A percentile compares a stretch with the other conserved stretches of the same genome.
Evolutionary conservation across 2,329 filamentous ascomycete species (phyloP).

Genomic region (Nakataea oryzae): DNA sequence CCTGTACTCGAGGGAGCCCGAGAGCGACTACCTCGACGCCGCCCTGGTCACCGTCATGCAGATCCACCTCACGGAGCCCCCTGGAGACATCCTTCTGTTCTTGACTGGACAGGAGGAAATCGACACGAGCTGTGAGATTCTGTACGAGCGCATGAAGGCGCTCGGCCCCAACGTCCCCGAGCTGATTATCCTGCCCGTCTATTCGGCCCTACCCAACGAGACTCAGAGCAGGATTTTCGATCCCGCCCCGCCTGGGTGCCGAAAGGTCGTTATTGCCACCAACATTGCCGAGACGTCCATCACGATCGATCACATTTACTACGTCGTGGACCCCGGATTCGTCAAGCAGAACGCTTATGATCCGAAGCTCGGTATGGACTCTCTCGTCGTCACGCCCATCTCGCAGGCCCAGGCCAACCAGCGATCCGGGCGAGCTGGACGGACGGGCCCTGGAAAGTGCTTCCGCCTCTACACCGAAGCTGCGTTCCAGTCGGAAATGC

Average conservation of each 20-base stretch:
- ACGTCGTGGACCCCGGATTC: constrained; percentile 93
- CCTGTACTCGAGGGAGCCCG: constrained; percentile 88
- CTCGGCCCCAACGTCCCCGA: constrained; percentile 85
- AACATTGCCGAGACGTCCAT: constrained; percentile 98
- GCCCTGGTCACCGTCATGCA: constrained; percentile 97
- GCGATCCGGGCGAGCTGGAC: constrained; percentile 79
- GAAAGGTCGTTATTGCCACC: constrained; percentile 95
- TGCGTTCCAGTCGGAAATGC: constrained; percentile 92
- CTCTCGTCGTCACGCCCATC: constrained; percentile 88
- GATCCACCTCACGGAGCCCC: constrained; percentile 86
- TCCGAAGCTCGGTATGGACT: constrained; percentile 95
- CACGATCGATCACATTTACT: constrained; percentile 96
- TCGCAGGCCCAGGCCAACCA: constrained; percentile 96
- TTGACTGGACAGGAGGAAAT: constrained; percentile 97
- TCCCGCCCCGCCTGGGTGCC: constrained; percentile 70
- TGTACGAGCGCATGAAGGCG: constrained; percentile 94
- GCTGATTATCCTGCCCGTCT: constrained; percentile 88
- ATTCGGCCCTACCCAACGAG: constrained; percentile 84
- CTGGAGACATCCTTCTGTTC: constrained; percentile 92
- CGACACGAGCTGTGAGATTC: constrained; percentile 83
- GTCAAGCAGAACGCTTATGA: constrained; percentile 98
- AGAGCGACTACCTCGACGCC: constrained; percentile 89
- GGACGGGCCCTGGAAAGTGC: constrained; percentile 92
- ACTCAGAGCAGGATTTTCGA: constrained; percentile 95
- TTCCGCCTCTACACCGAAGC: constrained; percentile 93